Evolutionary conservation across 2,329 filamentous ascomycete species (phyloP), one percentile per base, ranked within the genome.

Genomic region (Fusarium sp.): DNA sequence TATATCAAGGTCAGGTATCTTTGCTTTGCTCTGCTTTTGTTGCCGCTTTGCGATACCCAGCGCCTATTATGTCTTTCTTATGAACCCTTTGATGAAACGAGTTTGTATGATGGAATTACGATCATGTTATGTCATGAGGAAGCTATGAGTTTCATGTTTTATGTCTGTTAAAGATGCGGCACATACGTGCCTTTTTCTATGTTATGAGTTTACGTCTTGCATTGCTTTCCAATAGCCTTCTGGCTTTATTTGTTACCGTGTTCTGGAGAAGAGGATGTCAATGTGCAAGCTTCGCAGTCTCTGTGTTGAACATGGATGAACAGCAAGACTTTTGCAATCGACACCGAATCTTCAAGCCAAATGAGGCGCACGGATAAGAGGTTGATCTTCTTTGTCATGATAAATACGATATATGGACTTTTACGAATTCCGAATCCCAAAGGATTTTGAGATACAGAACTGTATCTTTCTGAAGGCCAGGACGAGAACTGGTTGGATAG

Each of bases 101-200:
- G 44, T 52, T 48, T 75, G 49, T 63, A 65, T 57, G 73, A 72
- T 39, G 63, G 57, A 60, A 72, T 54, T 57, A 69, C 65, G 54
- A 75, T 54, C 62, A 72, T 60, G 52, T 63, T 58, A 61, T 63
- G 68, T 62, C 55, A 73, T 63, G 70, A 75, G 57, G 57, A 44
- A 60, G 63, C 49, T 66, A 75, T 55, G 73, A 71, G 62, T 64
- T 68, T 72, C 67, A 74, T 72, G 63, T 62, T 69, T 59, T 36
- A 67, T 67, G 62, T 66, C 75, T 38, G 35, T 55, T 33, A 7
- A 70, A 54, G 69, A 75, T 66, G 42, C 58, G 65, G 66, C 64
- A 69, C 72, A 57, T 35, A 47, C 36, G 64, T 75, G 72, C 64
- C 68, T 54, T 75, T 75, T 73, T 55, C 72, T 75, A 70, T 75